Conservation (phyloP, 148 eudicot species). For the Polygonum maritimum region DNA sequence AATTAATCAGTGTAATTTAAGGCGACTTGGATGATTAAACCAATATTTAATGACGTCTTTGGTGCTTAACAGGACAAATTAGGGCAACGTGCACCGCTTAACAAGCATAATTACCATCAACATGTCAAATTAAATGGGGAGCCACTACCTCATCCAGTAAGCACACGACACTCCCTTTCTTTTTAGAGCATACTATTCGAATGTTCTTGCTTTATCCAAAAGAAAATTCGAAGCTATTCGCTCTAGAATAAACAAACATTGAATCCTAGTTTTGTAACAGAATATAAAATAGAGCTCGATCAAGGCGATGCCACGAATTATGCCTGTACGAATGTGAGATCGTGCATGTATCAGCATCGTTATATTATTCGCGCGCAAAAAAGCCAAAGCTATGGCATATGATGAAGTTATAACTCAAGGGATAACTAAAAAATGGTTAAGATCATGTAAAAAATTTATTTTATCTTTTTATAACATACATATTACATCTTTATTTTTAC, state of each 20-base stretch:
- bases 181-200: neutral
- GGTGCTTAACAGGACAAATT: slow-evolving; percentile 7
- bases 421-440: neutral
- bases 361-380: neutral
- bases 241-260: neutral
- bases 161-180: neutral
- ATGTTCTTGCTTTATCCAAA: neutral
- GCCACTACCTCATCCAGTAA: slow-evolving; percentile 4
- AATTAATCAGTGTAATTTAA: neutral
- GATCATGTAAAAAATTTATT: no score
- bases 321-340: neutral
- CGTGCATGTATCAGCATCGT: neutral
- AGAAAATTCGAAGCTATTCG: neutral
- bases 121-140: slow-evolving; percentile 4
- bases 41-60: neutral
- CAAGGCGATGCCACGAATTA: neutral
- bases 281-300: neutral
- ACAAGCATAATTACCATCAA: neutral
- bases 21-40: slow-evolving; percentile 1
- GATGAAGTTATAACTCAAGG: neutral
- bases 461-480: no score
- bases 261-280: neutral
- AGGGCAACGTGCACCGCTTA: slow-evolving; percentile 6
- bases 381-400: neutral
- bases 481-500: no score